Base-by-base conservation (phyloP, 2,329 filamentous ascomycete species). In the Aspergillus ustus region DNA sequence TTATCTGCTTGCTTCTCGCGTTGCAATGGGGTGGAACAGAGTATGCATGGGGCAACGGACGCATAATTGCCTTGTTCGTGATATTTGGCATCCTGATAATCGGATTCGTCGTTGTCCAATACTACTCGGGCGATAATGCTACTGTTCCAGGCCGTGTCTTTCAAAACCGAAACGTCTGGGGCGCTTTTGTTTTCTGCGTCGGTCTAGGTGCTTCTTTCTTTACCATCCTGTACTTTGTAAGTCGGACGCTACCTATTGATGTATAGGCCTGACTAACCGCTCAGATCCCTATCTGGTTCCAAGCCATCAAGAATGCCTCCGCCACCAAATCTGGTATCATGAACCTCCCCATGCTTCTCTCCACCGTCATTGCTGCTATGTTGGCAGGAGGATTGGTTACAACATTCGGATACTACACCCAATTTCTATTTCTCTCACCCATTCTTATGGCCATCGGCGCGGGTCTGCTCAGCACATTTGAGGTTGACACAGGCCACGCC, bases 81-180 rank as follows among this genome's bases (percentile, higher is more conserved):
- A 25, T 67, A 4, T 67, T 65, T 4, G 65, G 70, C 0, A 22
- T 78, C 22, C 59, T 79, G 13, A 68, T 70, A 8, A 62, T 73
- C 44, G 62, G 82, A 29, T 89, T 88, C 37, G 6, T 62, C 15
- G 28, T 63, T 65, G 82, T 44, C 77, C 70, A 54, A 72, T 84
- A 55, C 77, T 82, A 78, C 70, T 76, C 81, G 64, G 77, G 79
- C 17, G 82, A 85, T 28, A 76, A 77, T 51, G 84, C 80, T 1
- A 83, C 81, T 6, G 70, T 86, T 11, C 84, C 83, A 15, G 81
- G 81, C 43, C 73, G 80, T 11, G 77, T 86, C 46, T 77, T 85
- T 64, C 40, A 15, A 15, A 40, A 52, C 31, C 7, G 50, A 15
- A 52, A 20, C 19, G 31, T 44, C 7, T 25, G 29, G n/a, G 55